Conservation (phyloP, 148 eudicot genomes). For the Suaeda aralocaspica region DNA sequence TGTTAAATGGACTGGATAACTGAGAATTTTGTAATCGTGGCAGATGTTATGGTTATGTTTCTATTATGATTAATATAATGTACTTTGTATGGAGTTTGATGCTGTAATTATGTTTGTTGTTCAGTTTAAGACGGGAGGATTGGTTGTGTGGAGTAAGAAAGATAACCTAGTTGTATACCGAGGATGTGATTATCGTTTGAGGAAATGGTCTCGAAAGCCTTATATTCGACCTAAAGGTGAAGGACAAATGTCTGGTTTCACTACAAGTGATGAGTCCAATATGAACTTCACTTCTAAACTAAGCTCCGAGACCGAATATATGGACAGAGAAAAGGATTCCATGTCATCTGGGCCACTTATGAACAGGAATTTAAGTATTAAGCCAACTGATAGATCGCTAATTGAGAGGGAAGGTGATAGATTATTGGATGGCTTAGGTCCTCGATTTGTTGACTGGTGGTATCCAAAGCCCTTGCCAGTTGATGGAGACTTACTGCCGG, state of each 20-base stretch:
- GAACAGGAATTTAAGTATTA: conserved; percentile 23
- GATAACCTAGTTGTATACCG: conserved; percentile 78
- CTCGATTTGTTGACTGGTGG: conserved; percentile 98
- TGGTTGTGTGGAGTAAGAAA: conserved; percentile 85
- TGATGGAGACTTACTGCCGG: conserved; percentile 84
- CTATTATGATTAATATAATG: neutral
- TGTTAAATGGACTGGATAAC: neutral
- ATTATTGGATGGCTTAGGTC: conserved; percentile 88
- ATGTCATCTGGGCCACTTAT: conserved; percentile 10
- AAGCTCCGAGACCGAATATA: conserved; percentile 1
- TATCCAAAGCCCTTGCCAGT: conserved; percentile 89
- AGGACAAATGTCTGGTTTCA: conserved; percentile 5
- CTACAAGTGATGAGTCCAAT: neutral
- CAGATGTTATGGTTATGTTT: neutral
- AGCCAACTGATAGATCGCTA: conserved; percentile 38
- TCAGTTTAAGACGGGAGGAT: conserved; percentile 88
- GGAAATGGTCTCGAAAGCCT: conserved; percentile 16
- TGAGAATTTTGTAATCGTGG: neutral
- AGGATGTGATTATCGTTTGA: conserved; percentile 48
- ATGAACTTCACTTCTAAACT: neutral
- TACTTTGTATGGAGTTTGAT: conserved; percentile 17
- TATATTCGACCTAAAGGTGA: conserved; percentile 8
- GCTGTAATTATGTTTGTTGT: conserved; percentile 16
- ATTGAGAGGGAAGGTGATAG: conserved; percentile 90
- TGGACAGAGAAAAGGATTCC: conserved; percentile 18